phyloP scores from a whole-genome alignment of 768 basidiomycete genomes.

The Guyanaporus albipodus region DNA sequence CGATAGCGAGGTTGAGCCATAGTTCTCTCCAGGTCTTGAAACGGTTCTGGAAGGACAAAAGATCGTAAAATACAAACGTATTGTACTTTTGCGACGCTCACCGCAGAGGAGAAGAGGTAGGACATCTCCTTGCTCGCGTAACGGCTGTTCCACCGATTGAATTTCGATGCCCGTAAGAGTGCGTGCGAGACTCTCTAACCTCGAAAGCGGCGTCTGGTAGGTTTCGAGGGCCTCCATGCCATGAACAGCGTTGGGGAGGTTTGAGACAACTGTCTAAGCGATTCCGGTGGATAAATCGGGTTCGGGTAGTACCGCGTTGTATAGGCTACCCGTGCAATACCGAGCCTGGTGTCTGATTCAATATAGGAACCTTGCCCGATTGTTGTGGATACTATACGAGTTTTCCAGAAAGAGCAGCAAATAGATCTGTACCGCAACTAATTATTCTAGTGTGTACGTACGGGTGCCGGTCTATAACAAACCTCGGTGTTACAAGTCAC shows the following conservation, averaged over 20 bases:
- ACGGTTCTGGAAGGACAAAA: slow-evolving; percentile 58
- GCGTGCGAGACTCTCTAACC: slow-evolving; percentile 38
- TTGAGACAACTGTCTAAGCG: background rate
- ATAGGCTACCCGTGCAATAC: too few species aligned
- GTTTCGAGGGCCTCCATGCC: slow-evolving; percentile 63
- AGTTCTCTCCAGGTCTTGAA: slow-evolving; percentile 93
- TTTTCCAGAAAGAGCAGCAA: too few species aligned
- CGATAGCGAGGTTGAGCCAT: slow-evolving; percentile 95
- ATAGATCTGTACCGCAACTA: too few species aligned
- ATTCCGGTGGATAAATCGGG: too few species aligned
- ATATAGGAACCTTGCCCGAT: too few species aligned
- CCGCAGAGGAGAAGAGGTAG: slow-evolving; percentile 90
- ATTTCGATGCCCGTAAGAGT: background rate
- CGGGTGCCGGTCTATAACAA: too few species aligned
- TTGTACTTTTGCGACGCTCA: slow-evolving; percentile 35
- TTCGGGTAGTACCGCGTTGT: too few species aligned
- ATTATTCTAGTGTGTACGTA: too few species aligned
- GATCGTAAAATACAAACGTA: background rate
- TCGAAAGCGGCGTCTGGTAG: slow-evolving; percentile 80
- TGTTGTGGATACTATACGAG: too few species aligned
- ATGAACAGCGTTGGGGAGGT: background rate
- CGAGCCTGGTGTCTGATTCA: too few species aligned
- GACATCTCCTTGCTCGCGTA: slow-evolving; percentile 99
- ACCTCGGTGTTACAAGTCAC: too few species aligned
- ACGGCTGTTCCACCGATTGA: slow-evolving; percentile 50